phyloP scores from a whole-genome alignment of 352 stramenopile species.

The Phytophthora hibernalis region DNA sequence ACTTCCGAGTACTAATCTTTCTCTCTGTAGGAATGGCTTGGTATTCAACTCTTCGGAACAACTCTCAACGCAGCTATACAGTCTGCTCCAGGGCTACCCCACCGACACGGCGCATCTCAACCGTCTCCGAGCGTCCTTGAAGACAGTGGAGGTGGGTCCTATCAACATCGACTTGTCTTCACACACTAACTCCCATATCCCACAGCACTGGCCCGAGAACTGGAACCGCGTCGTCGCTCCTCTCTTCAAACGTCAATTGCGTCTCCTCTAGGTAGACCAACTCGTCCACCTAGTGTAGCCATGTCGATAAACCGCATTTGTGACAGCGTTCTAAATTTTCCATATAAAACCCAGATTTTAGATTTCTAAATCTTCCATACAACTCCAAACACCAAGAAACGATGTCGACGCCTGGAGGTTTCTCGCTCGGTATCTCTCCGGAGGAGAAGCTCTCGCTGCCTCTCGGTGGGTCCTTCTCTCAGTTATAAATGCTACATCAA shows the following conservation, averaged over 20 bases:
- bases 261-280: slow-evolving; percentile 30
- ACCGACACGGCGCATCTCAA: slow-evolving; percentile 49
- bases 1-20: not conserved
- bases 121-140: slow-evolving; percentile 56
- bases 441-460: slow-evolving; percentile 66
- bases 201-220: slow-evolving; percentile 81
- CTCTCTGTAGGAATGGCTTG: slow-evolving; percentile 67
- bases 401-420: slow-evolving; percentile 36
- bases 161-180: not conserved
- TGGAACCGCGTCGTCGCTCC: slow-evolving; percentile 70
- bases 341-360: too few relatives aligned
- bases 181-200: not conserved
- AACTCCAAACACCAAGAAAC: slow-evolving; percentile 5
- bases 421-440: slow-evolving; percentile 58
- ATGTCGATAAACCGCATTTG: not conserved
- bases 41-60: slow-evolving; percentile 71
- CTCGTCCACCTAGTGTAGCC: not conserved
- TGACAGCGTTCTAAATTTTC: not conserved
- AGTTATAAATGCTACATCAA: not conserved
- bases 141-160: slow-evolving; percentile 61
- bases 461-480: slow-evolving; percentile 39
- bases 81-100: slow-evolving; percentile 68
- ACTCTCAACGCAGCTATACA: slow-evolving; percentile 66
- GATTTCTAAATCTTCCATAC: not conserved
- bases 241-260: slow-evolving; percentile 66